Evolutionary conservation across 768 basidiomycete genomes (phyloP), one percentile per base, ranked within the genome.

Genomic region (Lentinula sp.): DNA sequence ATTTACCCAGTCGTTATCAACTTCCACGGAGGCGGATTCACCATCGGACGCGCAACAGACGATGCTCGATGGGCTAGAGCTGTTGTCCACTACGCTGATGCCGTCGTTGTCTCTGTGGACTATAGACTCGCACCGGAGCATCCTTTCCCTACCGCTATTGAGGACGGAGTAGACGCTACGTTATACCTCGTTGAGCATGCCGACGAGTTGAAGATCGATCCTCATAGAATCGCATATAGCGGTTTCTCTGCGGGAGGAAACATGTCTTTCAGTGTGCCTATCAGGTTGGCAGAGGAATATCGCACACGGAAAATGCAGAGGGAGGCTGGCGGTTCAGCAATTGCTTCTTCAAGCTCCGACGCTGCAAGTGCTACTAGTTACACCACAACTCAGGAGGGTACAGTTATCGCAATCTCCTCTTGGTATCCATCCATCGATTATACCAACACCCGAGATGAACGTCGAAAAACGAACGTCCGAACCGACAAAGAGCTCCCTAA

Each of bases 101-200:
- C 46, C 56, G 68, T 73, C 5, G 71, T 74, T 11, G 69, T 64
- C 32, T 71, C 68, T 15, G 70, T 71, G 37, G 70, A 73, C 51
- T 74, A 73, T 63, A 66, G 71, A 61, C 71, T 73, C 15, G 71
- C 71, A 7, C 73, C 73, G n/a, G 71, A 73, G 40, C 32, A 69
- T 46, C 71, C 70, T 11, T 73, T 74, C 46, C 71, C 71, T 9
- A 73, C 68, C 4, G 71, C 71, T 23, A 71, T 73, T 7, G 73
- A 73, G 48, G 71, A 73, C 43, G 61, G 68, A 1, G 46, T 73
- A 8, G 71, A 73, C 18, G 61, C 55, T 28, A 52, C 59, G 9
- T 23, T 60, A 23, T 60, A 60, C 39, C 50, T 60, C 2, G 50
- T 60, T n/a, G 59, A 51, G 39, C 59, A 60, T 21, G 48, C 59